Conservation (phyloP, 2,329 filamentous ascomycete species). For the Nigrograna mackinnonii region DNA sequence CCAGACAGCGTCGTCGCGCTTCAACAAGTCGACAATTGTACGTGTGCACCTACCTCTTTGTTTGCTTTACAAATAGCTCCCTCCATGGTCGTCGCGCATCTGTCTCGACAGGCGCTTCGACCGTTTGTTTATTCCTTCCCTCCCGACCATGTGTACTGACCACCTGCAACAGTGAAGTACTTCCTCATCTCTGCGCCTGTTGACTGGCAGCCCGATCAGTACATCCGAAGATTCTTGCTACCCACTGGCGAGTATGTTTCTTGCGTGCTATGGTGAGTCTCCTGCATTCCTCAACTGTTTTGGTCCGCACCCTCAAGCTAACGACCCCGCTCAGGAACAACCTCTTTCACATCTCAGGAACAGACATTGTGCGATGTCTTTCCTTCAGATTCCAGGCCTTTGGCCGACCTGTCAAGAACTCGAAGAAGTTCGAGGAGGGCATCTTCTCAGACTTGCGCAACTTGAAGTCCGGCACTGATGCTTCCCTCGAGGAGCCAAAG, state of each 20-base stretch:
- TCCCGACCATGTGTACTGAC: conserved; percentile 37
- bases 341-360: conserved; percentile 98
- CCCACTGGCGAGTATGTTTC: conserved; percentile 99
- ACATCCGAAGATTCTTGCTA: conserved; percentile 92
- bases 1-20: conserved; percentile 96
- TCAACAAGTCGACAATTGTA: conserved; percentile 97
- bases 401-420: conserved; percentile 97
- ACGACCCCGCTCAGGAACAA: conserved; percentile 72
- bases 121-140: too few species aligned
- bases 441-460: conserved; percentile 99
- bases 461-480: conserved; percentile 96
- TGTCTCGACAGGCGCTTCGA: conserved; percentile 10
- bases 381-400: conserved; percentile 99
- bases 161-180: conserved; percentile 78
- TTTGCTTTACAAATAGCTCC: conserved; percentile 7
- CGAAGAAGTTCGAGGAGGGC: conserved; percentile 99
- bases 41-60: conserved; percentile 44
- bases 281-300: not conserved
- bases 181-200: conserved; percentile 98
- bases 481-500: conserved; percentile 97
- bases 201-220: conserved; percentile 96
- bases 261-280: conserved; percentile 81
- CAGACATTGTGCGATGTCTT: conserved; percentile 96
- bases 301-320: conserved; percentile 15
- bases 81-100: conserved; percentile 15